A percentile compares a stretch with the other conserved stretches of the same genome.
Evolutionary conservation across 768 basidiomycete species (phyloP).

Genomic region (Harrya chromipes): DNA sequence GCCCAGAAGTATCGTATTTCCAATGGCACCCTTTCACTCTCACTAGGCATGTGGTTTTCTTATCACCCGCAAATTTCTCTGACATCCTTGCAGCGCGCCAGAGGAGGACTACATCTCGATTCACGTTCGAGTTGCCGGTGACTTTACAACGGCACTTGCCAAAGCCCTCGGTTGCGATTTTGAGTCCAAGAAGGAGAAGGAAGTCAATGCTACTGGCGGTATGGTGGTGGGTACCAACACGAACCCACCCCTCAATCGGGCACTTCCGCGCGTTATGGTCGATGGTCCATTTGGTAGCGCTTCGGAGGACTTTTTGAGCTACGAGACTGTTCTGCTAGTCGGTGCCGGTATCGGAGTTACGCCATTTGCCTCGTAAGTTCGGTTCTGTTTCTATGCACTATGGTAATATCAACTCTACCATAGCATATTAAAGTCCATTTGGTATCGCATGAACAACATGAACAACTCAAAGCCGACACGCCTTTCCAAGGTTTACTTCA

Average conservation of each 20-base stretch:
- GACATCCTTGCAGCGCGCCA: constrained; percentile 57
- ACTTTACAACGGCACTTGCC: constrained; percentile 84
- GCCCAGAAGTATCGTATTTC: constrained; percentile 91
- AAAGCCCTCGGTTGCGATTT: constrained; percentile 84
- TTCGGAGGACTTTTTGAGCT: constrained; percentile 88
- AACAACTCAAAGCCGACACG: constrained; percentile 71
- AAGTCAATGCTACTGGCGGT: constrained; percentile 44
- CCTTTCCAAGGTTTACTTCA: constrained; percentile 89
- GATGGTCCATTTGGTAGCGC: constrained; percentile 95
- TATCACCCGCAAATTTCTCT: not conserved
- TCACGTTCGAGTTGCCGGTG: constrained; percentile 89
- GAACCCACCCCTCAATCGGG: constrained; percentile 61
- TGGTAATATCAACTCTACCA: constrained; percentile 2
- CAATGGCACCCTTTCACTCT: constrained; percentile 98
- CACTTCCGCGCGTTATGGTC: constrained; percentile 90
- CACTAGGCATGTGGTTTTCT: constrained; percentile 50
- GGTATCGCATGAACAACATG: constrained; percentile 95
- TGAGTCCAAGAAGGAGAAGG: constrained; percentile 48
- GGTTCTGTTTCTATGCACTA: not conserved
- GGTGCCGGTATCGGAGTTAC: constrained; percentile 97
- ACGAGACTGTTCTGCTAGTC: constrained; percentile 83
- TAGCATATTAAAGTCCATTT: constrained; percentile 85
- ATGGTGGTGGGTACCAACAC: constrained; percentile 57
- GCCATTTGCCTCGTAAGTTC: constrained; percentile 86
- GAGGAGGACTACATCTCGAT: constrained; percentile 95